Percentiles rank a stretch among this genome's conserved stretches.
phyloP scores from a whole-genome alignment of 345 rosid species.

The Fremontodendron californicum region DNA sequence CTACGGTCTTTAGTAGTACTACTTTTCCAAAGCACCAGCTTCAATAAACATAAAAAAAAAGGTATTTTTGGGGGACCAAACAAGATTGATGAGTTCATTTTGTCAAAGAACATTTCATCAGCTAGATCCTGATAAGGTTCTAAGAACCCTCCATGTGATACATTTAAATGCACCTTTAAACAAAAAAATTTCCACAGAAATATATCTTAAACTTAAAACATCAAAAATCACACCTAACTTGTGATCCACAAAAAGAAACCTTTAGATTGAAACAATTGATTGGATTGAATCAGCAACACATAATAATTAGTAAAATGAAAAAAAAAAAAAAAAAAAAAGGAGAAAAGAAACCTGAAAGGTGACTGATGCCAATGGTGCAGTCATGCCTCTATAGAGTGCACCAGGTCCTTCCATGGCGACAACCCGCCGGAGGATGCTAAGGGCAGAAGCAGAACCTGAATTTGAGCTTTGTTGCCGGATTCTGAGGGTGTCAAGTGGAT shows the following conservation, averaged over 20 bases:
- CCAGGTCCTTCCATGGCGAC: conserved; percentile 61
- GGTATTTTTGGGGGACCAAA: neutral
- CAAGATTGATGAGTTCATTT: neutral
- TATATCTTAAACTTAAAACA: neutral
- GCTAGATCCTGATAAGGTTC: conserved; percentile 17
- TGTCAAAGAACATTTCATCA: conserved; percentile 3
- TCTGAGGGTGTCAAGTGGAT: conserved; percentile 84
- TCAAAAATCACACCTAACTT: neutral
- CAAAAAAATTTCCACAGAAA: neutral
- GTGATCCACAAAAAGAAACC: neutral
- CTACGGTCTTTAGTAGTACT: neutral
- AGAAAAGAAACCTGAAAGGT: conserved; percentile 65
- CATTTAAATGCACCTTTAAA: neutral
- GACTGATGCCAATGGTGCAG: conserved; percentile 88
- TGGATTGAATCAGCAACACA: neutral
- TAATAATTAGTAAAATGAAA: neutral
- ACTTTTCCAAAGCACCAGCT: conserved; percentile 1
- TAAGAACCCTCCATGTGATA: conserved; percentile 14
- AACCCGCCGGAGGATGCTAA: conserved; percentile 52
- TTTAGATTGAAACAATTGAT: neutral
- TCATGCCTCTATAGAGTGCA: conserved; percentile 88
- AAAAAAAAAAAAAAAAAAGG: too few species aligned
- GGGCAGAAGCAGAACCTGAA: conserved; percentile 83
- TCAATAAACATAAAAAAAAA: neutral
- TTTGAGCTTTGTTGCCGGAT: conserved; percentile 67